Evolutionary conservation across 352 stramenopile genomes (phyloP), one percentile per base, ranked within the genome.

Genomic region (Globisporangium parvum): DNA sequence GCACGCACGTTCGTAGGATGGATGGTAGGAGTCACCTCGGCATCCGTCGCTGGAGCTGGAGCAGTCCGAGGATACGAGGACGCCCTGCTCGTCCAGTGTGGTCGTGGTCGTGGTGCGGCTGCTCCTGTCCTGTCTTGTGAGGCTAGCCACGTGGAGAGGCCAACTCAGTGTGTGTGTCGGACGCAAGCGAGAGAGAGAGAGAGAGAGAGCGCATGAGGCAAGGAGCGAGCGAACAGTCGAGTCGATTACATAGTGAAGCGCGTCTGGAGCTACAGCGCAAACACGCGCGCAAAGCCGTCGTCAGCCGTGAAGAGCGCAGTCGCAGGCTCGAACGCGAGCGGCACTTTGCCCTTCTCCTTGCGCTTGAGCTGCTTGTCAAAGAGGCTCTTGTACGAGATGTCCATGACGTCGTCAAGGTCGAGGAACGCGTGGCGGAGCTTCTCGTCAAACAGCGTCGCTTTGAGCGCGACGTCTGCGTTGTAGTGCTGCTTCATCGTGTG

Each of bases 401-500:
- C 84, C 66, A 90, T 75, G 45, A 57, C 70, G 42, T 88, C 78
- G 55, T 88, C 71, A 24, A 92, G 56, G 58, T 90, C 78, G 9
- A 94, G 52, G 57, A 94, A 91, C 63, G 88, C 76, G 18, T 75
- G 62, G 8, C 81, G 81, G 57, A 92, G 63, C 58, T 91, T 91
- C 66, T 91, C 81, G 51, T 97, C 92, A 53, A 98, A 91, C 28
- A 95, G 87, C 67, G 87, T 87, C 24, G 94, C 96, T 59, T 98
- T 80, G 35, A 84, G 77, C 11, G 85, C 79, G 15, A 98, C 90
- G 15, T 95, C 87, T 31, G 91, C 89, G 69, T 98, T 96, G 70
- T 97, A 98, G 75, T 99, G 96, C 23, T 88, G 68, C 67, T 92
- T 88, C 69, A 99, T 89, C 17, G 91, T 96, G 51, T 85, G 74